Evolutionary conservation across 192 early-diverging fungal genomes (phyloP), one percentile per base, ranked within the genome.

Genomic region (Kappamyces sp.): DNA sequence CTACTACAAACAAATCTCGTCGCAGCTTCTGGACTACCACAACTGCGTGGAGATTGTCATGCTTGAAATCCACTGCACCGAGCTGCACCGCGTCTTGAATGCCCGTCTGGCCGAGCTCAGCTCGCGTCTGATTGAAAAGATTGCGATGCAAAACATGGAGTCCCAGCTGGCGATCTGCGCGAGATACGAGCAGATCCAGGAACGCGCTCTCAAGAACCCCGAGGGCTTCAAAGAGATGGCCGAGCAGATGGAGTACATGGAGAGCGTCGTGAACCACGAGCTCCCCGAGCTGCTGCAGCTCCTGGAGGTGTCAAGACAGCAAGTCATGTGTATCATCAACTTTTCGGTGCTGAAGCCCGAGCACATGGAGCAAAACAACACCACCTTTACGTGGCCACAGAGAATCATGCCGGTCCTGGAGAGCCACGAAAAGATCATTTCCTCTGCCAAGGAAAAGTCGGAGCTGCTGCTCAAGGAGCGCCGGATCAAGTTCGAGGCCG

Each of bases 141-240:
- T 84, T 51, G 67, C 73, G 14, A 52, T 70, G 36, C 64, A 73
- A 38, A 80, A 71, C 34, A 68, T 64, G 29, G 66, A 77, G n/a
- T 72, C 76, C 42, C 72, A 83, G 52, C 57, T 65, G 53, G 63
- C 57, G 74, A 80, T 83, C 14, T 83, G 80, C 54, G 55, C 58
- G 30, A 64, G 73, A 4, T 84, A 78, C 42, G 70, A 76, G 66
- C 50, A 52, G 9, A 81, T 84, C 22, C 71, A 70, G 58, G 70
- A 76, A 45, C 49, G 59, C 11, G 77, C 82, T 0, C 66, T 81
- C 2, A 64, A 67, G 33, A 63, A 72, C 0, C 82, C 82, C 1
- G 82, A 84, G 57, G 71, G 68, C 59, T 82, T 84, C 50, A 79
- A 84, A 46, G 80, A 83, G 50, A 80, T 84, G 80, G 82, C 81